phyloP scores from a whole-genome alignment of 306 rosid genomes.

The Fagus sylvatica region DNA sequence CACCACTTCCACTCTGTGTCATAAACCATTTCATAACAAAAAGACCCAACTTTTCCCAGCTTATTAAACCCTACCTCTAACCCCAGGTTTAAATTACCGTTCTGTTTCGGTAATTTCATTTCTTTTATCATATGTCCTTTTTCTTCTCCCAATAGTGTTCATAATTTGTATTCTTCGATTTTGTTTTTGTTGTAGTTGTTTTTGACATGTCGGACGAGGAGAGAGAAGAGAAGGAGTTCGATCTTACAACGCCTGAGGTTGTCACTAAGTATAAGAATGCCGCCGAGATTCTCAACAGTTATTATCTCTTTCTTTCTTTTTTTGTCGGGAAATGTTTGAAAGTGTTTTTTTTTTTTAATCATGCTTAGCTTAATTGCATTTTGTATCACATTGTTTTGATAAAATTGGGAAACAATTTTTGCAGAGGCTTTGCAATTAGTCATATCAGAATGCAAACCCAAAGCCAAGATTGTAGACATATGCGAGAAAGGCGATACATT shows the following conservation, averaged over 20 bases:
- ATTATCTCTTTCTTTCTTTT: not conserved
- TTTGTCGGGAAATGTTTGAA: too few species aligned
- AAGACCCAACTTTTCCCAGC: not conserved
- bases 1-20: not conserved
- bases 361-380: not conserved
- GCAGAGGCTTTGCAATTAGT: conserved; percentile 86
- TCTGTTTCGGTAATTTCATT: not conserved
- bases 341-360: not conserved
- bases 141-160: not conserved
- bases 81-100: not conserved
- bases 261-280: conserved; percentile 95
- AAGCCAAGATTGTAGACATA: conserved; percentile 78
- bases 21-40: too few species aligned
- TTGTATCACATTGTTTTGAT: not conserved
- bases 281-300: conserved; percentile 88
- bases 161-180: not conserved
- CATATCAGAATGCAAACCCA: conserved; percentile 76
- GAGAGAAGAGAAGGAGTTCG: conserved; percentile 98
- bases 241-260: conserved; percentile 88
- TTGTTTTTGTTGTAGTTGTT: not conserved
- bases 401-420: not conserved
- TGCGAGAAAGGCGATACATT: conserved; percentile 86
- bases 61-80: not conserved
- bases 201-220: conserved; percentile 83
- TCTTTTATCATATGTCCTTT: too few species aligned